Percentiles rank a stretch among this genome's conserved stretches.
phyloP scores from a whole-genome alignment of 2,329 filamentous ascomycete genomes.

The Nakataea oryzae region DNA sequence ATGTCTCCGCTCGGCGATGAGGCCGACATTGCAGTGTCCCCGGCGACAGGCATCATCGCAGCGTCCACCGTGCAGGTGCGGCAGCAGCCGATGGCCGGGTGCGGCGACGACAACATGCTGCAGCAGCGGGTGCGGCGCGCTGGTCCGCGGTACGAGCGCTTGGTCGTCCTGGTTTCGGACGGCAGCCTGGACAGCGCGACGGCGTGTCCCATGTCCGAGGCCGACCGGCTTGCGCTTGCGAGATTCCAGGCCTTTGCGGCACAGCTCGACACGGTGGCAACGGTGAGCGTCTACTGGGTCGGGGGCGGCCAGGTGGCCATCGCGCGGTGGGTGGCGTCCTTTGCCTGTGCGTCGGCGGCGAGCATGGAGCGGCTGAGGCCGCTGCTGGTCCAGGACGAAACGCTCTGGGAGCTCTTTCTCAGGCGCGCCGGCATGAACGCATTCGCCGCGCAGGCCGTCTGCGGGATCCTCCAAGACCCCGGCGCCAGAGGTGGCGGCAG shows the following conservation, averaged over 20 bases:
- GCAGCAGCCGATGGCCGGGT: conserved; percentile 53
- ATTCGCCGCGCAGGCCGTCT: conserved; percentile 58
- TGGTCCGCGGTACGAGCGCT: conserved; percentile 50
- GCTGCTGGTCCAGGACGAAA: conserved; percentile 44
- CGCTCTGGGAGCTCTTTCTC: conserved; percentile 58
- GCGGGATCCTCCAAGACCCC: conserved; percentile 29
- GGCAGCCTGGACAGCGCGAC: conserved; percentile 28
- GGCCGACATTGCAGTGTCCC: conserved; percentile 65
- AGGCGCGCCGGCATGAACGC: conserved; percentile 57
- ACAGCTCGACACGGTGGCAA: conserved; percentile 25
- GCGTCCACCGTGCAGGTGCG: conserved; percentile 63
- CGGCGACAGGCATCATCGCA: conserved; percentile 56
- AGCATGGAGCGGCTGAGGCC: conserved; percentile 8
- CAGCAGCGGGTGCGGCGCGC: conserved; percentile 43
- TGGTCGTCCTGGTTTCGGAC: conserved; percentile 60
- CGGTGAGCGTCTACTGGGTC: conserved; percentile 32
- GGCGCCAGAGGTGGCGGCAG: neutral
- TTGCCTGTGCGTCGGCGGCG: conserved; percentile 28
- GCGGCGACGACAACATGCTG: conserved; percentile 34
- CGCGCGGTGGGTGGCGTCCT: conserved; percentile 41
- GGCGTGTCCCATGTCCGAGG: conserved; percentile 20
- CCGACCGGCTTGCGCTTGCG: conserved; percentile 33
- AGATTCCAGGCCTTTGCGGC: conserved; percentile 40
- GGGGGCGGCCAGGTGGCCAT: conserved; percentile 38
- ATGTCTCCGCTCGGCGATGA: conserved; percentile 6